Conservation (phyloP, 441 rosid species). For the Eruca vesicaria region DNA sequence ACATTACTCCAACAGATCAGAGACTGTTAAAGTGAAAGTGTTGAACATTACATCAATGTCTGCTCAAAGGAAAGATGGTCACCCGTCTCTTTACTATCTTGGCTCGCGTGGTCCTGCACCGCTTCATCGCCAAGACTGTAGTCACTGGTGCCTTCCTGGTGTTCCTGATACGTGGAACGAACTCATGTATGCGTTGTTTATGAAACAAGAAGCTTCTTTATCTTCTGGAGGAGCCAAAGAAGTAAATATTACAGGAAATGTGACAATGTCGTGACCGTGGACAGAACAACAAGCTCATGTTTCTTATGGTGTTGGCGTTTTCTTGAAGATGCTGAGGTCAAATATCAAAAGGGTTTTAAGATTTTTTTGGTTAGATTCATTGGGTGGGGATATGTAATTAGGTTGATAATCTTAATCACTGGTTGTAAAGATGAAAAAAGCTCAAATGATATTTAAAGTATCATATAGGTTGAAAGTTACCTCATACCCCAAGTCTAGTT, state of each 20-base stretch:
- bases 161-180: slow-evolving; percentile 84
- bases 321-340: not conserved
- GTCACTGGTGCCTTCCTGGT: slow-evolving; percentile 89
- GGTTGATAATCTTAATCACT: slow-evolving; percentile 8
- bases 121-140: slow-evolving; percentile 70
- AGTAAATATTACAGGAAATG: slow-evolving; percentile 15
- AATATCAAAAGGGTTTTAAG: slow-evolving; percentile 10
- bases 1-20: slow-evolving; percentile 29
- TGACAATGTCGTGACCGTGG: slow-evolving; percentile 24
- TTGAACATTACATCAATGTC: slow-evolving; percentile 63
- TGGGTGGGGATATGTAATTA: slow-evolving; percentile 29
- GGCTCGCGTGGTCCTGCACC: slow-evolving; percentile 48
- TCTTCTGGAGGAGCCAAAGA: not conserved
- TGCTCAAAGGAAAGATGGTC: slow-evolving; percentile 71
- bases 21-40: slow-evolving; percentile 27
- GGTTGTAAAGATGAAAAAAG: slow-evolving; percentile 20
- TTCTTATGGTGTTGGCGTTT: not conserved
- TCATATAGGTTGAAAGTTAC: not conserved
- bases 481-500: not conserved
- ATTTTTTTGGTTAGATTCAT: slow-evolving; percentile 19
- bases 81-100: slow-evolving; percentile 63
- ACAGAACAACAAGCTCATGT: slow-evolving; percentile 7
- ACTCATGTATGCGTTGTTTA: slow-evolving; percentile 56
- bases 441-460: not conserved
- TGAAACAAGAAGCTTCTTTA: slow-evolving; percentile 40